Percentiles rank a stretch among this genome's conserved stretches.
These are phyloP conservation scores for Albatrellus ellisii DNA, from an alignment of 768 basidiomycete species.

Conservation along the genomic window DNA sequence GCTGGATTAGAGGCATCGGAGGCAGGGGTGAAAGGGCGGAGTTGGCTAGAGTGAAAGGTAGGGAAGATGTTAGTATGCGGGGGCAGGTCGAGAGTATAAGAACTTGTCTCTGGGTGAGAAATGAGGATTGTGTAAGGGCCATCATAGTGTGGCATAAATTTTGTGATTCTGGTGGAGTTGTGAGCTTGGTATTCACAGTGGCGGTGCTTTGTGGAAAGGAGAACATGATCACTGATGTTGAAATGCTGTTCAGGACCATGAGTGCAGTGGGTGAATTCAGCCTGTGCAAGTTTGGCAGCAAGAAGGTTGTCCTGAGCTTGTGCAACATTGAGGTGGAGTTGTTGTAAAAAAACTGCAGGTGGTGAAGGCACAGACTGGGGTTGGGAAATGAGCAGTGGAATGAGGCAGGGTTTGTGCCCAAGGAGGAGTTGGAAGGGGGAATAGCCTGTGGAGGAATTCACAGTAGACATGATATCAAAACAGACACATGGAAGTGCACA, in stretches of 20 bases:
- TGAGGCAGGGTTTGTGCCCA: not conserved
- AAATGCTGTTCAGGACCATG: not conserved
- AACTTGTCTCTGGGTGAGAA: not conserved
- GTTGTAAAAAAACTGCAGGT: not conserved
- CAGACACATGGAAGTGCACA: not conserved
- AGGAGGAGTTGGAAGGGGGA: not conserved
- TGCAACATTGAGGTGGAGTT: not conserved
- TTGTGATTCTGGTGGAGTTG: not conserved
- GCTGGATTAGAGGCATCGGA: not conserved
- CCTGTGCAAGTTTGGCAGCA: not conserved
- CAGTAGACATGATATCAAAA: not conserved
- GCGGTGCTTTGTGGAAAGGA: not conserved
- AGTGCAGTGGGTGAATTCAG: not conserved
- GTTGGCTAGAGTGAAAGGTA: not conserved
- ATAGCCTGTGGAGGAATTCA: not conserved
- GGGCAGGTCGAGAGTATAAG: not conserved
- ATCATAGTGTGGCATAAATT: not conserved
- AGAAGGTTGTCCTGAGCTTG: not conserved
- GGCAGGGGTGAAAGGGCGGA: not conserved
- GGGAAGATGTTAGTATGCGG: not conserved
- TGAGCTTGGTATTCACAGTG: not conserved
- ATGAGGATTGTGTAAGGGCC: not conserved
- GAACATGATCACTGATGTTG: not conserved
- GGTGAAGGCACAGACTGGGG: not conserved
- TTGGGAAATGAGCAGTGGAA: not conserved